Evolutionary conservation across 2,329 filamentous ascomycete genomes (phyloP).

Genomic region (Fusarium temperatum): DNA sequence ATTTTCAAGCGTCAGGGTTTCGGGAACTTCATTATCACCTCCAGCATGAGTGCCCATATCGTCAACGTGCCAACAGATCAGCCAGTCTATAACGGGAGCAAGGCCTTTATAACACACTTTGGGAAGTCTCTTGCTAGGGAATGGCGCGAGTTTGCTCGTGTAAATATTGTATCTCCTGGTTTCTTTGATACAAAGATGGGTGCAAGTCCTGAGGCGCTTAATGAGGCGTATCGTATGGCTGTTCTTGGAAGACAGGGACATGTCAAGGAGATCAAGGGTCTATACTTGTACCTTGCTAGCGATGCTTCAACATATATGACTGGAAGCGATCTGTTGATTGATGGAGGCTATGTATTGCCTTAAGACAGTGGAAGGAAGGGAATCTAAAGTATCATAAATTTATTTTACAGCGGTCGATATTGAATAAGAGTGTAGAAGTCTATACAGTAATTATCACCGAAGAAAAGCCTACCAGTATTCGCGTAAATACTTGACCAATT

Average conservation of each 20-base stretch:
- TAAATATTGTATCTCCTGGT: slow-evolving; percentile 58
- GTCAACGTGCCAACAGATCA: slow-evolving; percentile 62
- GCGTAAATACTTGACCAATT: too few relatives aligned
- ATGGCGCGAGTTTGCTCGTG: slow-evolving; percentile 64
- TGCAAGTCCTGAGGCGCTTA: slow-evolving; percentile 52
- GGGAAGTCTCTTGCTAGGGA: slow-evolving; percentile 63
- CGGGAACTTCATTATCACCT: slow-evolving; percentile 61
- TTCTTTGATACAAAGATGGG: slow-evolving; percentile 65
- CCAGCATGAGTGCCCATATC: slow-evolving; percentile 58
- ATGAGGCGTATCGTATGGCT: slow-evolving; percentile 61
- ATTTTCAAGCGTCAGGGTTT: slow-evolving; percentile 54
- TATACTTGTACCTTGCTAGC: slow-evolving; percentile 63
- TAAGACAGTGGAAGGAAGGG: background rate
- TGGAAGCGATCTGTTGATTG: slow-evolving; percentile 26
- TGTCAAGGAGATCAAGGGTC: slow-evolving; percentile 71
- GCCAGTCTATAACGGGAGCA: slow-evolving; percentile 64
- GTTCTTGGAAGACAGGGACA: slow-evolving; percentile 65
- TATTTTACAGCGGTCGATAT: background rate
- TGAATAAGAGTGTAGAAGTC: background rate
- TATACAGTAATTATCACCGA: too few relatives aligned
- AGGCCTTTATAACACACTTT: slow-evolving; percentile 64
- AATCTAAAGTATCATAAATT: background rate
- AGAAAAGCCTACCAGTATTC: background rate
- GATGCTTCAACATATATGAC: slow-evolving; percentile 50
- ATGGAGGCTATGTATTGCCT: slow-evolving; percentile 29